Conservation (phyloP, 169 alveolate species). For the Theileria annulata region DNA sequence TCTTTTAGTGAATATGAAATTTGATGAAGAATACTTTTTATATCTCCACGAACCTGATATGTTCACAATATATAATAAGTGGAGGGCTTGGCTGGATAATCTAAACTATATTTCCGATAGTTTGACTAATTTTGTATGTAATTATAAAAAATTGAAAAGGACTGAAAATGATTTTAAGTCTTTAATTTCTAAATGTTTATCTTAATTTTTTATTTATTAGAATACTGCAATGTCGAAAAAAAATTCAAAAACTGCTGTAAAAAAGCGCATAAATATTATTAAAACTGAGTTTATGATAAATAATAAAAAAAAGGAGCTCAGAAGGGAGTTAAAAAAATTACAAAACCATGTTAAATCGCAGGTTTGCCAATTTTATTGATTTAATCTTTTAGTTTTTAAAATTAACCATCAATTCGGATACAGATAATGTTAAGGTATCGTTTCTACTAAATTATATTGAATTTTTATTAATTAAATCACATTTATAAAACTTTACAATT, state of each 20-base stretch:
- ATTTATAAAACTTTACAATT: too few relatives aligned
- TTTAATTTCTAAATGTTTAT: background rate
- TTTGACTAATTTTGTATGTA: background rate
- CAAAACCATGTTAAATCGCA: constrained; percentile 30
- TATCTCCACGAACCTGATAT: constrained; percentile 64
- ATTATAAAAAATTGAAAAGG: background rate
- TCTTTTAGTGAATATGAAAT: background rate
- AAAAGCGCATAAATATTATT: constrained; percentile 45
- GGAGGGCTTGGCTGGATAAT: constrained; percentile 63
- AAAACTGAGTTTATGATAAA: constrained; percentile 42
- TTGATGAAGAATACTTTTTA: constrained; percentile 56
- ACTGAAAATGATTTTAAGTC: background rate
- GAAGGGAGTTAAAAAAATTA: constrained; percentile 26
- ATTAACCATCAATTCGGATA: background rate
- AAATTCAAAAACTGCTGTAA: constrained; percentile 26
- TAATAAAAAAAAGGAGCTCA: constrained; percentile 33
- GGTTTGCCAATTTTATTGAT: background rate
- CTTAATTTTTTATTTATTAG: background rate
- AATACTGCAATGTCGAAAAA: constrained; percentile 42
- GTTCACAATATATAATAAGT: constrained; percentile 42
- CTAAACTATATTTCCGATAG: background rate
- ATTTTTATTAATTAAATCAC: too few relatives aligned
- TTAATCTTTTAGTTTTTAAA: background rate
- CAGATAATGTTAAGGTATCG: too few relatives aligned
- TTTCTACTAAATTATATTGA: too few relatives aligned